Base-by-base conservation (phyloP, 345 rosid genomes). In the Dimocarpus longan region DNA sequence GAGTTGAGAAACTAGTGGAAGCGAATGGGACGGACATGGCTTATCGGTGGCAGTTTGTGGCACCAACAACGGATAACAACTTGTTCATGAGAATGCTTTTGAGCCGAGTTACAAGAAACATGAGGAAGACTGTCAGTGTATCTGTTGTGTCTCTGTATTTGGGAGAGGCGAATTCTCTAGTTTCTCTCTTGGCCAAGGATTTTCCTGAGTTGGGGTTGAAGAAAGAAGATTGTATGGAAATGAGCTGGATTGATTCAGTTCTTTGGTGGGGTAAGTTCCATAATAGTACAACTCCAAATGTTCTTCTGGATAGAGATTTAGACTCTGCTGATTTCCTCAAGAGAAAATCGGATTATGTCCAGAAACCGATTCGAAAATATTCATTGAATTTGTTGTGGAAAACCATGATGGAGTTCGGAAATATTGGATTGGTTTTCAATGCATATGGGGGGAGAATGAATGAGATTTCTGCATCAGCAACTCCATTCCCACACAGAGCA, bases 81-180 rank as follows among this genome's bases (percentile, higher is more conserved):
- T 81, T 93, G 46, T 91, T 88, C 78, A 86, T 93, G 96, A 90
- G 96, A 80, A 79, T 90, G 89, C 66, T 90, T 32, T 37, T 93
- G 40, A 93, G 66, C 94, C 91, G n/a, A 0, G 85, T 83, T 16
- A 88, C 89, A n/a, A 68, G 65, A 66, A 88, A 85, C 0, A 81
- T 81, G 52, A 75, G 57, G 70, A 83, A 56, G 70, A 89, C 95
- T 0, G 19, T 90, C 2, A 83, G 90, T 76, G 84, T 84, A 0
- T 0, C 93, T 0, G 71, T 89, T 44, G 16, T 80, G 4, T 84
- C 90, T 15, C 9, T 86, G 74, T 89, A 76, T 67, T 62, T 93
- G 15, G 94, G 96, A 0, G 71, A 64, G 28, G 83, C 88, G 1
- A 69, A 84, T 5, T 80, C 74, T 1, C 85, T 90, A 21, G 86